These are phyloP conservation scores for Pleomassaria siparia DNA, from an alignment of 2,329 filamentous ascomycete species.

Conservation along the genomic window DNA sequence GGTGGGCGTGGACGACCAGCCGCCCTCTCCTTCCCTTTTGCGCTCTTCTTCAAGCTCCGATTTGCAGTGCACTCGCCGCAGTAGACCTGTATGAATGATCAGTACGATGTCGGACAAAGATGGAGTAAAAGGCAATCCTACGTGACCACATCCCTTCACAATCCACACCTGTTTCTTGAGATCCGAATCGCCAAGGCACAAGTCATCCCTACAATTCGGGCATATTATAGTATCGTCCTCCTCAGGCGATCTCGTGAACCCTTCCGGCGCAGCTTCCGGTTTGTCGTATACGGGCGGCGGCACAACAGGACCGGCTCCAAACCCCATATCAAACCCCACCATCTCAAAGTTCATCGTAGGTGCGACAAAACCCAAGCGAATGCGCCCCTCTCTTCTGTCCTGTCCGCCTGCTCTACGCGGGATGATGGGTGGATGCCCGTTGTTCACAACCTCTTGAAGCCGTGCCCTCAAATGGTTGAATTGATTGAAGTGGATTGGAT, in stretches of 20 bases:
- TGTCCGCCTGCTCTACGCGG: slow-evolving; percentile 3
- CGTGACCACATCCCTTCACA: slow-evolving; percentile 87
- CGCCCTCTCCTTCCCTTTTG: slow-evolving; percentile 44
- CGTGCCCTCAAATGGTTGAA: slow-evolving; percentile 1
- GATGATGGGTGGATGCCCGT: neutral
- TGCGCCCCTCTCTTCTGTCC: neutral
- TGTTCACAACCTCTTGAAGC: neutral
- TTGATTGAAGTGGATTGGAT: neutral
- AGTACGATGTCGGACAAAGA: neutral
- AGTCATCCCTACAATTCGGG: slow-evolving; percentile 81
- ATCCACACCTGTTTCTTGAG: slow-evolving; percentile 89
- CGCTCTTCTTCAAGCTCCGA: slow-evolving; percentile 38
- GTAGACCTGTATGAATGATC: slow-evolving; percentile 48
- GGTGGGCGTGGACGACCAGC: slow-evolving; percentile 24
- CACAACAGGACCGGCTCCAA: slow-evolving; percentile 27
- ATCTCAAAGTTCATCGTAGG: slow-evolving; percentile 43
- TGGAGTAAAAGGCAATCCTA: slow-evolving; percentile 50
- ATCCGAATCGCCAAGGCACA: slow-evolving; percentile 70
- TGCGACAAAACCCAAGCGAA: slow-evolving; percentile 26
- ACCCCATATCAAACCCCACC: slow-evolving; percentile 48
- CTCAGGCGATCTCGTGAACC: slow-evolving; percentile 76
- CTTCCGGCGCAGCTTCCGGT: slow-evolving; percentile 66
- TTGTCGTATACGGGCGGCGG: slow-evolving; percentile 59
- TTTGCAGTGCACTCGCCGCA: slow-evolving; percentile 54
- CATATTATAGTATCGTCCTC: slow-evolving; percentile 77